Conservation (phyloP, 805 yeast genomes). For the Wilhelminamyces savonicus region DNA sequence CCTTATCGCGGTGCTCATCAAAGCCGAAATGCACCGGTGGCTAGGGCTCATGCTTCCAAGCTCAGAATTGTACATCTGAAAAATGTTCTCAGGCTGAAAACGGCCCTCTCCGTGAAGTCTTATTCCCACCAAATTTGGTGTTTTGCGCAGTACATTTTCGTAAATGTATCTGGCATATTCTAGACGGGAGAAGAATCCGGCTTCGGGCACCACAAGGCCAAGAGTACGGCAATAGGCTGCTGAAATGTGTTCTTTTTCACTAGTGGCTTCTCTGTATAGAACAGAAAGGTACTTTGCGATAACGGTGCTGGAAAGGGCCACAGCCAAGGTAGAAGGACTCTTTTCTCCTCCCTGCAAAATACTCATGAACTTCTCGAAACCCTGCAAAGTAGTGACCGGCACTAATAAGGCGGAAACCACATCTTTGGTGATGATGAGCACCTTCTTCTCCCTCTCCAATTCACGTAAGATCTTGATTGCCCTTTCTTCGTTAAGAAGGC, state of each 20-base stretch:
- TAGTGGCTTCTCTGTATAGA: constrained; percentile 14
- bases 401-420: constrained; percentile 21
- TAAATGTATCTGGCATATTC: constrained; percentile 29
- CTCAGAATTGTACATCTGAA: constrained; percentile 21
- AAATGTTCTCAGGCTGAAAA: constrained; percentile 21
- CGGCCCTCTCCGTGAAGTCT: constrained; percentile 33
- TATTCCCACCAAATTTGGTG: constrained; percentile 22
- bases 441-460: constrained; percentile 13
- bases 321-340: constrained; percentile 4
- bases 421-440: constrained; percentile 26
- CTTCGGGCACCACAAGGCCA: neutral
- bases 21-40: constrained; percentile 30
- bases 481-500: constrained; percentile 23
- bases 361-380: constrained; percentile 15
- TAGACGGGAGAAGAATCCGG: too few relatives aligned
- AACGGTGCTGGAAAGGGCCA: constrained; percentile 11
- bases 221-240: too few relatives aligned
- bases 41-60: constrained; percentile 17
- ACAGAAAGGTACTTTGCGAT: constrained; percentile 24
- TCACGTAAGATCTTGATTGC: constrained; percentile 20
- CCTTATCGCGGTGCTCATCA: constrained; percentile 43
- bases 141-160: constrained; percentile 14
- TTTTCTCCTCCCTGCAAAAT: constrained; percentile 5
- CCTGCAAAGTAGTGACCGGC: constrained; percentile 20
- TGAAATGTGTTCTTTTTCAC: too few relatives aligned